Conservation (phyloP, 768 basidiomycete genomes). For the Zangia roseola region DNA sequence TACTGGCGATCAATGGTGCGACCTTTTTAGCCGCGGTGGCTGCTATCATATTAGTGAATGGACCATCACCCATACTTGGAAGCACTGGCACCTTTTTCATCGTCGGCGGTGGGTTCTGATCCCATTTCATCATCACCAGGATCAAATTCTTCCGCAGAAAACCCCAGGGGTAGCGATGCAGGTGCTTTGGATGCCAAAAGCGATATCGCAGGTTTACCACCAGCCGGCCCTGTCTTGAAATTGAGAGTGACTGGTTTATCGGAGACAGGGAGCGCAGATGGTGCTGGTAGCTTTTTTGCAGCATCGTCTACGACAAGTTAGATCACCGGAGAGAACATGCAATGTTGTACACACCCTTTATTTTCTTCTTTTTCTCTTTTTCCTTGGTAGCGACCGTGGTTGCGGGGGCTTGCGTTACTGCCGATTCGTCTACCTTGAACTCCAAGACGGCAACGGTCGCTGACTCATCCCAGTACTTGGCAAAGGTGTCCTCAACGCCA, state of each 20-base stretch:
- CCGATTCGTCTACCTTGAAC: constrained; percentile 70
- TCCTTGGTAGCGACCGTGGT: constrained; percentile 55
- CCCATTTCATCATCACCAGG: constrained; percentile 42
- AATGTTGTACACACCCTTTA: constrained; percentile 42
- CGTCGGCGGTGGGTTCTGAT: constrained; percentile 44
- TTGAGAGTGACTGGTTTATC: constrained; percentile 81
- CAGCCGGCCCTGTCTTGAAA: constrained; percentile 49
- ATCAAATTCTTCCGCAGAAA: constrained; percentile 62
- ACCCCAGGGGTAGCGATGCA: constrained; percentile 53
- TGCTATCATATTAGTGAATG: constrained; percentile 22
- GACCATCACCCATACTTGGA: not conserved
- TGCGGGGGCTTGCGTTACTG: constrained; percentile 26
- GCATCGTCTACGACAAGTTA: constrained; percentile 33
- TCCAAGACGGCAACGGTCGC: constrained; percentile 74
- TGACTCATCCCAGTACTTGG: constrained; percentile 91
- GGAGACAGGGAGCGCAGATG: constrained; percentile 69
- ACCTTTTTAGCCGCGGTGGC: constrained; percentile 63
- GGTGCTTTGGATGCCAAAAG: constrained; percentile 30
- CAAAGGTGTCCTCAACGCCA: constrained; percentile 70
- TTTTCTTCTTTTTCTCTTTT: constrained; percentile 54
- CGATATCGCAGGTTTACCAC: constrained; percentile 19
- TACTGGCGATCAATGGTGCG: constrained; percentile 79
- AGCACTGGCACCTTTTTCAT: constrained; percentile 38
- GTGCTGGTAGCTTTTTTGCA: constrained; percentile 42
- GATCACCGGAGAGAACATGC: not conserved